Percentiles rank a stretch among this genome's conserved stretches.
Evolutionary conservation across 2,329 filamentous ascomycete genomes (phyloP).

Genomic region (Leptographium radiaticola): DNA sequence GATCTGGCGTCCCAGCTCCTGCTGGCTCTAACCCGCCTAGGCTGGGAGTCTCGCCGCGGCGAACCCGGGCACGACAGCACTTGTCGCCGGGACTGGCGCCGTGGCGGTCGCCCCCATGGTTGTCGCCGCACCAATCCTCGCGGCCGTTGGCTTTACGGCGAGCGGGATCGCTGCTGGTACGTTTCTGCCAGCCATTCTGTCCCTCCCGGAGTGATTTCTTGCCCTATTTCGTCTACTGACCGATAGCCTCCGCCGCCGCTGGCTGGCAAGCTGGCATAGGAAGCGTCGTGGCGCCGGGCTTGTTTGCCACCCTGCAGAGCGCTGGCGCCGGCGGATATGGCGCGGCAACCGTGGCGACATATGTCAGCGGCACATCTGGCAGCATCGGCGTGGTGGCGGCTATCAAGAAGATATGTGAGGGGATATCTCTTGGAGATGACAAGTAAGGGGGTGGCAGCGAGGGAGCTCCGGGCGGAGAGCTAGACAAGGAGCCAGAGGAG

Average conservation of each 20-base stretch:
- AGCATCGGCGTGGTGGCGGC: not conserved
- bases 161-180: constrained; percentile 2
- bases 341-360: constrained; percentile 8
- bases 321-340: constrained; percentile 17
- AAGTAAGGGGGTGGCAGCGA: too few species aligned
- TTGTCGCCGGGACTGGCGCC: not conserved
- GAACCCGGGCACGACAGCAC: not conserved
- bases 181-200: not conserved
- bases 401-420: too few species aligned
- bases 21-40: too few species aligned
- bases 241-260: constrained; percentile 16
- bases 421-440: not conserved
- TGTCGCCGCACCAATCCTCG: not conserved
- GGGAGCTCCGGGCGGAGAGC: too few species aligned
- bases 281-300: constrained; percentile 12
- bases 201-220: too few species aligned
- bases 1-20: too few species aligned
- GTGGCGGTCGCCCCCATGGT: not conserved
- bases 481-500: not conserved
- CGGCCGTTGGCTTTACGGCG: not conserved
- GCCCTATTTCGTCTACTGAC: not conserved
- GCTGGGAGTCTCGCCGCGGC: not conserved
- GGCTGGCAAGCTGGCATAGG: constrained; percentile 16
- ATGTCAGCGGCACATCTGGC: not conserved
- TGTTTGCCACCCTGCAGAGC: constrained; percentile 20